Evolutionary conservation across 148 eudicot genomes (phyloP).

Genomic region (Camellia japonica): DNA sequence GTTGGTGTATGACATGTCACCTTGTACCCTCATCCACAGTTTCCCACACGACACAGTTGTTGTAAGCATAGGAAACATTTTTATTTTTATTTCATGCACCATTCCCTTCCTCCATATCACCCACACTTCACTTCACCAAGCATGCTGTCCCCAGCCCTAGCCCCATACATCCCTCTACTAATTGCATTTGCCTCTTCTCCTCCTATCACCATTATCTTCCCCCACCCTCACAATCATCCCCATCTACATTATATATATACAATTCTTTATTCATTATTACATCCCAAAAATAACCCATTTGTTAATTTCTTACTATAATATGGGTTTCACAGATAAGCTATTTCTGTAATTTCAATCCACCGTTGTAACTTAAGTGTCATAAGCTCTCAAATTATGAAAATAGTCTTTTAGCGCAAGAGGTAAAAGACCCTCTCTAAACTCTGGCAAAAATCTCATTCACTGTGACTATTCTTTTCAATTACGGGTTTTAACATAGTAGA

Average conservation of each 20-base stretch:
- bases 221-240: neutral
- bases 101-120: slow-evolving; percentile 34
- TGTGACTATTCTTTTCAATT: too few species aligned
- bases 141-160: slow-evolving; percentile 31
- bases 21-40: slow-evolving; percentile 33
- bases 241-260: neutral
- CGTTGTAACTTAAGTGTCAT: too few species aligned
- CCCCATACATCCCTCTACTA: slow-evolving; percentile 17
- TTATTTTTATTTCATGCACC: slow-evolving; percentile 30
- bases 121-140: slow-evolving; percentile 22
- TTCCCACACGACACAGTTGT: slow-evolving; percentile 32
- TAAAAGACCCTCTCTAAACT: too few species aligned
- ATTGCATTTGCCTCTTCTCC: neutral
- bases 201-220: neutral
- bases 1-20: slow-evolving; percentile 29
- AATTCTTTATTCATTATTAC: neutral
- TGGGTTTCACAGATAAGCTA: neutral
- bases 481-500: too few species aligned
- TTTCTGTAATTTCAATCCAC: too few species aligned
- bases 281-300: neutral
- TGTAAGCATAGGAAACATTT: slow-evolving; percentile 54
- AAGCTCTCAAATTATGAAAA: too few species aligned
- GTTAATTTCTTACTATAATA: neutral
- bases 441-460: too few species aligned
- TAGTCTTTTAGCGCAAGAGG: too few species aligned